Base-by-base conservation (phyloP, 2,329 filamentous ascomycete species). In the Drechmeria coniospora region DNA sequence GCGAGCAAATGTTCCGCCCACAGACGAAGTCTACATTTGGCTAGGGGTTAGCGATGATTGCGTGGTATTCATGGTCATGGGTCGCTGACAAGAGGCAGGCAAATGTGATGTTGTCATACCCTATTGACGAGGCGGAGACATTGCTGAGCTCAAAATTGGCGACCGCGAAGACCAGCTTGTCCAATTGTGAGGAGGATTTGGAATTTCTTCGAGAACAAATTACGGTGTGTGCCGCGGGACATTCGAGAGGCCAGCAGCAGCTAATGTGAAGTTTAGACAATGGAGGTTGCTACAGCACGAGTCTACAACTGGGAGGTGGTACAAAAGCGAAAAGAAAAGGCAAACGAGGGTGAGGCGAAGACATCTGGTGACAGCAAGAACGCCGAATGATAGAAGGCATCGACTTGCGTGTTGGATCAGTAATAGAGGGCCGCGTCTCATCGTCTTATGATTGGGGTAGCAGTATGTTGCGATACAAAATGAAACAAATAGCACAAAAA, bases 271-370 rank as follows among this genome's bases (percentile, higher is more conserved):
- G 6, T 23, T n/a, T 12, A 92, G 82, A 94, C 86, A 0, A 77
- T 98, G 63, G 90, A 98, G 55, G 90, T 98, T 19, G 90, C 90
- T 4, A 84, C 87, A 22, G 90, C 90, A 14, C 69, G 90, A 38
- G 86, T 98, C n/a, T 95, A 98, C 56, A 98, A 98, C 55, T 95
- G 90, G 87, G 90, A 98, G 46, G 84, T 98, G 4, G 82, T 87
- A 23, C 81, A 93, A 61, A 82, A 92, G 57, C 68, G 90, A 42
- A 94, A 93, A 62, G 84, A 93, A 35, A 90, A 84, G 53, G 63
- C 57, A 4, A 74, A 78, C 21, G 68, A 73, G 36, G 73, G 61
- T 28, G 53, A 56, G 32, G 50, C 48, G 23, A 47, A 54, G 33
- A 53, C 54, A 26, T 46, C 45, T 24, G 57, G 59, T 35, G 56